Conservation (phyloP, 495 filamentous ascomycete genomes). For the Letharia lupina region DNA sequence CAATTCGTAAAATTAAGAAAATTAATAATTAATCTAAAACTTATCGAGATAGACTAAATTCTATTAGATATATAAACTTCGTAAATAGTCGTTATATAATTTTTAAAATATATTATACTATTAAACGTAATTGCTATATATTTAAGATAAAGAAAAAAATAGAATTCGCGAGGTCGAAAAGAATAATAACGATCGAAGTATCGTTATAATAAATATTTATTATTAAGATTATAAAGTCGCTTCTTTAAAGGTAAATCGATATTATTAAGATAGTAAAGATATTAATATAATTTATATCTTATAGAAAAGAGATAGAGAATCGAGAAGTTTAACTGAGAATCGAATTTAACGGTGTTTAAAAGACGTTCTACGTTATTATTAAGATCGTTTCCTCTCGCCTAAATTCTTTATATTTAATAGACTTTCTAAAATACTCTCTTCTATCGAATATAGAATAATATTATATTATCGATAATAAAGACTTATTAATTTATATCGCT, state of each 20-base stretch:
- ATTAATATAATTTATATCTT: not conserved
- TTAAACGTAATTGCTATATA: not conserved
- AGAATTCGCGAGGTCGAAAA: conserved; percentile 1
- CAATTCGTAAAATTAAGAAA: not conserved
- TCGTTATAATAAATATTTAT: not conserved
- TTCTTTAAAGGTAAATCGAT: conserved; percentile 7
- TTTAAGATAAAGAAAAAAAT: not conserved
- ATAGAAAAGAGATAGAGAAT: conserved; percentile 22
- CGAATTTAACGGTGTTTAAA: not conserved
- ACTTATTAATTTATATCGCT: not conserved
- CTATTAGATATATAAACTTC: not conserved
- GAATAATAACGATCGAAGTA: not conserved
- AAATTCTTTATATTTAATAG: not conserved
- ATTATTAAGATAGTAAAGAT: conserved; percentile 5
- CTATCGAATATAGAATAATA: conserved; percentile 11
- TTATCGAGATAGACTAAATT: not conserved
- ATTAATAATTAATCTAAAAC: not conserved
- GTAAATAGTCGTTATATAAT: not conserved
- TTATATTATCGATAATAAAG: conserved; percentile 12
- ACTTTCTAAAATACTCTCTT: conserved; percentile 1
- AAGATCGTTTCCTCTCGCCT: not conserved
- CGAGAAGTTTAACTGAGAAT: too few species aligned
- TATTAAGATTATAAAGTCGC: conserved; percentile 4
- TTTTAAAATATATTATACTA: not conserved
- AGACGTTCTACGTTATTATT: not conserved